Evolutionary conservation across 1,284 basidiomycete genomes (phyloP), one percentile per base, ranked within the genome.

Genomic region (Puccinia hordei): DNA sequence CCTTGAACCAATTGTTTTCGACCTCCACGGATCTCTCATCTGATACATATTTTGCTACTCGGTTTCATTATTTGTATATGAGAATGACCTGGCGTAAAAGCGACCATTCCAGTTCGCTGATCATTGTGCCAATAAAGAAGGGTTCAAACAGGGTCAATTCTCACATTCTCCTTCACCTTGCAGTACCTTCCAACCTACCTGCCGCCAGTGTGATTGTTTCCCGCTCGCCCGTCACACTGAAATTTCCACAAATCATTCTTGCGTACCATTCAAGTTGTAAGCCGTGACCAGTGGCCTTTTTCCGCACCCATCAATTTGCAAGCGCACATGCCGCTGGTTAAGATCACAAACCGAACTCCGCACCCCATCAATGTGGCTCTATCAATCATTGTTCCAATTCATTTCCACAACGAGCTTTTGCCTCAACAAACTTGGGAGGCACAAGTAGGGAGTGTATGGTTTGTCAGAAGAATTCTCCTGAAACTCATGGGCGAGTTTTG

Each of bases 401-500:
- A 77, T 77, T 77, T 77, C 27, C 22, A 57, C 35, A 77, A 77
- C 27, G 27, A 53, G 3, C 24, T 77, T 2, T 35, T 55, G 49
- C 63, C 75, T 1, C 63, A 68, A 57, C 61, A 77, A 24, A 77
- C 65, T n/a, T 77, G 75, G 75, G 61, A 66, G 27, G 44, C 66
- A 0, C 44, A 68, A 51, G 75, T 77, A 24, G 75, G 75, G 44
- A 77, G 75, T 57, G 75, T 77, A 22, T 69, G 75, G 75, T 77
- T 24, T 5, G 75, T 22, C 30, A 72, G 30, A 55, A 41, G 33
- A 35, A n/a, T 1, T 61, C 30, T 44, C 22, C 57, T 35, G 1
- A 9, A 33, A 12, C 30, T 49, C 17, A n/a, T 35, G 3, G 12
- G 8, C 5, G n/a, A 8, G 4, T 59, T 12, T 49, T 61, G 19